Percentiles rank a stretch among this genome's conserved stretches.
Conservation (phyloP, 305 asterid species). For the Ilex paraguariensis region DNA sequence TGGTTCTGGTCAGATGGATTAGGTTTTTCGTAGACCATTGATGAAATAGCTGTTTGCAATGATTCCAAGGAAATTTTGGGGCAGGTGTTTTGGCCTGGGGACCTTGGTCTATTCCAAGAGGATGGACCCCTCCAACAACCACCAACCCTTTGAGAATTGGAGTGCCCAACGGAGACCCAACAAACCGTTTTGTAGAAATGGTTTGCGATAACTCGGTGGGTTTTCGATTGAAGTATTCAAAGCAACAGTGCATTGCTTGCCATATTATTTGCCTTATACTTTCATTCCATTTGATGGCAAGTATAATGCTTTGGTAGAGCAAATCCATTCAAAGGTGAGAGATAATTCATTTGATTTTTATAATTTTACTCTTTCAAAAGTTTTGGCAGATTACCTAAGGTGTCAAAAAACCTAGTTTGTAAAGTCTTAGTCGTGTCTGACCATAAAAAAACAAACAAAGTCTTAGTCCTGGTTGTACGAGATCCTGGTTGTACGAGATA, state of each 20-base stretch:
- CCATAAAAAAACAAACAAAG: too few relatives aligned
- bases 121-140: constrained; percentile 30
- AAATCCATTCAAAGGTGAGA: constrained; percentile 3
- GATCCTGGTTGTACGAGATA: too few relatives aligned
- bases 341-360: too few relatives aligned
- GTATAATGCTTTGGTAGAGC: constrained; percentile 23
- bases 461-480: too few relatives aligned
- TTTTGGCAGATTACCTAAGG: too few relatives aligned
- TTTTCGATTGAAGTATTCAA: constrained; percentile 28
- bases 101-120: constrained; percentile 20
- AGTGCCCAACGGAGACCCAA: constrained; percentile 18
- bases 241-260: constrained; percentile 11
- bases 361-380: too few relatives aligned
- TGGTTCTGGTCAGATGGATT: constrained; percentile 25
- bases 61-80: constrained; percentile 19
- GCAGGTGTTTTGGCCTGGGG: constrained; percentile 35
- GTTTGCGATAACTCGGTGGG: constrained; percentile 20
- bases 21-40: constrained; percentile 21
- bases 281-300: constrained; percentile 22
- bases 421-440: too few relatives aligned
- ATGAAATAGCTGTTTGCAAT: constrained; percentile 3
- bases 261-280: constrained; percentile 8
- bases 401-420: too few relatives aligned
- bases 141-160: constrained; percentile 24
- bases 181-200: constrained; percentile 23